Evolutionary conservation across 306 rosid genomes (phyloP).

Genomic region (Calophaca sinica): DNA sequence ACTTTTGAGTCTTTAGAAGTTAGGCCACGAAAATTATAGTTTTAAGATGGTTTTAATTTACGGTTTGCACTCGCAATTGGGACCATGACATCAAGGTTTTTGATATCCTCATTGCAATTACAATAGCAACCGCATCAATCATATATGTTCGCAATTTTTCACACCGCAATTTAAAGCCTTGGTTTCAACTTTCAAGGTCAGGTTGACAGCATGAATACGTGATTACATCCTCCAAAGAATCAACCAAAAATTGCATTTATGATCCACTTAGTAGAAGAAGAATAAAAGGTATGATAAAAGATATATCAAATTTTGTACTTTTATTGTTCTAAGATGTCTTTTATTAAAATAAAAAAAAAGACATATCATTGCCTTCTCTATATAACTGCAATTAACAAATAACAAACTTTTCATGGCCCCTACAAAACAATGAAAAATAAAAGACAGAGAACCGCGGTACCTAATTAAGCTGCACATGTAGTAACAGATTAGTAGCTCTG

Average conservation of each 20-base stretch:
- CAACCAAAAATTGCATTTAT: constrained; percentile 23
- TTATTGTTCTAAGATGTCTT: constrained; percentile 4
- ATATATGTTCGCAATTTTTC: background rate
- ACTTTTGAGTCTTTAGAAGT: background rate
- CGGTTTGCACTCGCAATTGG: background rate
- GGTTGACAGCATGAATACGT: background rate
- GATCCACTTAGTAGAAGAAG: background rate
- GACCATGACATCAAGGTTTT: background rate
- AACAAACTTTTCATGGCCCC: background rate
- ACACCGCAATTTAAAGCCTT: background rate
- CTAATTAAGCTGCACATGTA: constrained; percentile 57
- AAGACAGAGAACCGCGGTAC: constrained; percentile 11
- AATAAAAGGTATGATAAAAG: background rate
- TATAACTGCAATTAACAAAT: background rate
- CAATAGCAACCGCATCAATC: background rate
- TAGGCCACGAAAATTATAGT: too few species aligned
- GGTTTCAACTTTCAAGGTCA: background rate
- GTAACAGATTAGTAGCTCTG: constrained; percentile 40
- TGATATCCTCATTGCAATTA: background rate
- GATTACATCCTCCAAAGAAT: constrained; percentile 3
- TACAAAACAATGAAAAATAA: constrained; percentile 14
- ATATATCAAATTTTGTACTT: background rate
- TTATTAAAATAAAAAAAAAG: too few species aligned
- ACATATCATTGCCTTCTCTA: background rate
- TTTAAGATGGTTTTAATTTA: constrained; percentile 10